Evolutionary conservation across 2,329 filamentous ascomycete species (phyloP), one percentile per base, ranked within the genome.

Genomic region (Claviceps sorghi): DNA sequence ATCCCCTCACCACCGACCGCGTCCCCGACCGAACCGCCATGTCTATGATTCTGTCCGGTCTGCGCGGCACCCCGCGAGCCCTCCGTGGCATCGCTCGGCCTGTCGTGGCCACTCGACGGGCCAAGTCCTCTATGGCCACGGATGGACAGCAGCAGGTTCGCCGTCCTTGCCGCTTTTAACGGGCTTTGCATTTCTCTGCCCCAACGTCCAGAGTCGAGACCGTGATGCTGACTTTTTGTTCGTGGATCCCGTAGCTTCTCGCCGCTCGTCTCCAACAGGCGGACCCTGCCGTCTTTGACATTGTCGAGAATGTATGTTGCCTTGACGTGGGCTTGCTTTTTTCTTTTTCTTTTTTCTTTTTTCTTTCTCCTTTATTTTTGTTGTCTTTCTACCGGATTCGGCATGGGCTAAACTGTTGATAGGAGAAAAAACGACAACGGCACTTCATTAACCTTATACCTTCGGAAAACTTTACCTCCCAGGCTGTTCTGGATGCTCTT

Each of bases 381-480:
- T 42, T 21, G 32, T n/a, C n/a, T n/a, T 34, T 34, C 11, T 5
- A 3, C 26, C 26, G 26, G 26, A 26, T 26, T 26, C 5, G 26
- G 26, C 26, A 5, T 26, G 26, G 5, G 3, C 5, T 34, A 32
- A 21, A 44, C 13, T 36, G 4, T 26, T n/a, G 19, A 6, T 38
- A 95, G 88, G 93, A 98, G 76, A 97, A 97, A 80, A 79, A 79
- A 60, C 81, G 93, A 60, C 93, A 98, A 70, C 95, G 95, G 71
- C 89, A 97, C 69, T 98, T 96, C 65, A 95, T 98, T 73, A 97
- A 97, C 70, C 77, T 95, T 53, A 95, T 95, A 59, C 89, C 89
- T 21, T 95, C 89, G 7, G 89, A 95, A 72, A 95, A 95, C 73
- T 95, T 95, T 65, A 95, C 89, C 29, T 95, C 89, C 8, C 87